Conservation (phyloP, 2,329 filamentous ascomycete species). For the Zymoseptoria pseudotritici region DNA sequence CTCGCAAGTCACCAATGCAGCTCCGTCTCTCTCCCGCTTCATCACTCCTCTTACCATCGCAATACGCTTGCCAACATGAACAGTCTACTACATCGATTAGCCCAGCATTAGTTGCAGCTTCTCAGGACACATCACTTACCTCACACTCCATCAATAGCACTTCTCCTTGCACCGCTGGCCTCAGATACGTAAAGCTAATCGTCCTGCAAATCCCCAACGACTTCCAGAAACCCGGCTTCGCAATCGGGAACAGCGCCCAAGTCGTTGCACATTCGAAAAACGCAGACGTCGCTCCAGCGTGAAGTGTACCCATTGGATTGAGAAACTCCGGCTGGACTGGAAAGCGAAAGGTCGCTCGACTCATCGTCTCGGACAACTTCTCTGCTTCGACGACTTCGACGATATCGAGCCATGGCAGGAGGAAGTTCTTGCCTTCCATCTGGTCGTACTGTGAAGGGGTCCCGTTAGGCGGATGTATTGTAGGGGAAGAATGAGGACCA, state of each 20-base stretch:
- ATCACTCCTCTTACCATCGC: constrained; percentile 13
- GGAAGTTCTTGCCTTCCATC: constrained; percentile 11
- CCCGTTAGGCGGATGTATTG: no score
- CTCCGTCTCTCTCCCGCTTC: constrained; percentile 19
- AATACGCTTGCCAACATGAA: constrained; percentile 19
- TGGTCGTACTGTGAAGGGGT: constrained; percentile 8
- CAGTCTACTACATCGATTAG: constrained; percentile 12
- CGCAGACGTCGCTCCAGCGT: constrained; percentile 16
- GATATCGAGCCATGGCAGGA: constrained; percentile 15
- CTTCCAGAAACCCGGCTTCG: constrained; percentile 14
- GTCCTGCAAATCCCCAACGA: constrained; percentile 14
- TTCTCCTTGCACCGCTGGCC: constrained; percentile 17
- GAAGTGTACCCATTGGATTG: constrained; percentile 17
- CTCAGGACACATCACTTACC: constrained; percentile 6
- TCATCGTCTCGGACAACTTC: constrained; percentile 7
- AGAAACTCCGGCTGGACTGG: constrained; percentile 17
- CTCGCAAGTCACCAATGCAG: constrained; percentile 17
- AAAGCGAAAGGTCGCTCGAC: constrained; percentile 13
- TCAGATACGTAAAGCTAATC: constrained; percentile 15
- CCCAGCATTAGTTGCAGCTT: not conserved
- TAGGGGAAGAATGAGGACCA: no score
- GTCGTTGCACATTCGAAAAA: constrained; percentile 19
- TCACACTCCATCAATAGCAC: constrained; percentile 18
- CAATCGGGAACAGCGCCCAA: constrained; percentile 12
- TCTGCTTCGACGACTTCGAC: constrained; percentile 8